Percentiles rank a stretch among this genome's conserved stretches.
Evolutionary conservation across 2,329 filamentous ascomycete genomes (phyloP).

Genomic region (Alternaria dauci): DNA sequence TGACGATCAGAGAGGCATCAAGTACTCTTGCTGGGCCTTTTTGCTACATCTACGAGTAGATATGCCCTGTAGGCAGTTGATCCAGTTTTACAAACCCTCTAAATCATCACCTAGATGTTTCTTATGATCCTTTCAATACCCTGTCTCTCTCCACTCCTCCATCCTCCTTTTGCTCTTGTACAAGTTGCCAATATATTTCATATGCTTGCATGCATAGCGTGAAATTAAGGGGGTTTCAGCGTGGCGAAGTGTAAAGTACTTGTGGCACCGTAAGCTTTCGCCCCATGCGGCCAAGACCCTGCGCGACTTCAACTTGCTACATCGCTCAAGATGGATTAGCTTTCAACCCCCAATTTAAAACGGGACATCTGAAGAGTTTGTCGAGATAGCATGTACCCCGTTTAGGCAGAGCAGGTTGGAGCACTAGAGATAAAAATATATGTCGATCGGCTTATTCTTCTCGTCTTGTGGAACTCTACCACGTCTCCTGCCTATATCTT

Average conservation of each 20-base stretch:
- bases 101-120: not conserved
- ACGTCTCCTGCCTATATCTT: slow-evolving; percentile 74
- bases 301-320: too few species aligned
- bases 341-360: too few species aligned
- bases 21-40: slow-evolving; percentile 55
- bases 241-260: not conserved
- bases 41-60: slow-evolving; percentile 54
- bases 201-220: too few species aligned
- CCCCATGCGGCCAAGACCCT: not conserved
- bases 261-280: slow-evolving; percentile 1
- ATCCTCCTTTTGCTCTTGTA: not conserved
- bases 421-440: too few species aligned
- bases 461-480: slow-evolving; percentile 54
- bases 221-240: too few species aligned
- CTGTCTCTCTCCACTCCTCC: not conserved
- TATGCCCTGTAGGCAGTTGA: not conserved
- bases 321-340: too few species aligned
- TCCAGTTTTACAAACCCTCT: not conserved
- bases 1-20: slow-evolving; percentile 50
- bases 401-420: too few species aligned
- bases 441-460: too few species aligned
- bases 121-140: not conserved
- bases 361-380: too few species aligned
- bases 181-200: not conserved
- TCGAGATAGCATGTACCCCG: too few species aligned